Evolutionary conservation across 78 protist genomes (phyloP).

Genomic region (Bodo saltans): DNA sequence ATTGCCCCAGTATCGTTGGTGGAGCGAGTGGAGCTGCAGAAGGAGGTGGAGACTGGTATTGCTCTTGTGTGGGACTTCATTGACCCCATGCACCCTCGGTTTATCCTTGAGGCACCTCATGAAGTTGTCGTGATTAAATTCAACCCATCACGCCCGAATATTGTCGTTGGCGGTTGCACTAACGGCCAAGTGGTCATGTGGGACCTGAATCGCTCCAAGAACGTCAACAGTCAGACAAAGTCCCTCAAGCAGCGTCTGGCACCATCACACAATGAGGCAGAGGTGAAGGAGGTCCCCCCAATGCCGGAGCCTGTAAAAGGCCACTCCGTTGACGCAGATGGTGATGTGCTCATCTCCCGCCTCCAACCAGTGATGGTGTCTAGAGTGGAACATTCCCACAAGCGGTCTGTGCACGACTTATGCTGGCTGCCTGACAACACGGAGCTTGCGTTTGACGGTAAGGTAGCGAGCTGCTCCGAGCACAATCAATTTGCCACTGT

Average conservation of each 20-base stretch:
- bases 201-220: conserved; percentile 30
- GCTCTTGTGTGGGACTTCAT: conserved; percentile 27
- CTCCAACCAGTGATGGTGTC: background rate
- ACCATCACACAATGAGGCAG: background rate
- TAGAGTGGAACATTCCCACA: conserved; percentile 16
- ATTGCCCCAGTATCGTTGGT: background rate
- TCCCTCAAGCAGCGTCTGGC: background rate
- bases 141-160: conserved; percentile 26
- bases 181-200: conserved; percentile 40
- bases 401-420: conserved; percentile 20
- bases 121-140: conserved; percentile 17
- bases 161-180: conserved; percentile 28
- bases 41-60: background rate
- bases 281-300: background rate
- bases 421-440: conserved; percentile 4
- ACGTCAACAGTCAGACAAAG: background rate
- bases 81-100: conserved; percentile 29
- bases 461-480: conserved; percentile 2
- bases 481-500: conserved; percentile 17
- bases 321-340: background rate
- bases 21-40: background rate
- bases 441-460: conserved; percentile 14
- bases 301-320: background rate
- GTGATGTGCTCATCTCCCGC: background rate
- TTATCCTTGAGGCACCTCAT: conserved; percentile 30